Evolutionary conservation across 1,139 yeast genomes (phyloP).

Genomic region (Magnusiomyces tetraspermus): DNA sequence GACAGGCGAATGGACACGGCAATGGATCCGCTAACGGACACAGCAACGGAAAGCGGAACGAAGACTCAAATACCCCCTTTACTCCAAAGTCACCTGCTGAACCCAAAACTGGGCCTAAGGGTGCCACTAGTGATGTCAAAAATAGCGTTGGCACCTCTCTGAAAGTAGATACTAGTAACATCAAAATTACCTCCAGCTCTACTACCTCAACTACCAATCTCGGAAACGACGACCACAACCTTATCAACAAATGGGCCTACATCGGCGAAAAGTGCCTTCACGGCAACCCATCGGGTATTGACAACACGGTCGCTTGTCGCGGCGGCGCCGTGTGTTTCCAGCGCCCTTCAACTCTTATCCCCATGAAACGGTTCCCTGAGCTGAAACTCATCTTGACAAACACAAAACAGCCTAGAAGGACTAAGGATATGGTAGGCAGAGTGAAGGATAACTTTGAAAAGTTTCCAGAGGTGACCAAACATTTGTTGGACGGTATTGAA

Average conservation of each 20-base stretch:
- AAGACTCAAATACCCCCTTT: too few relatives aligned
- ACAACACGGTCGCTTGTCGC: conserved; percentile 88
- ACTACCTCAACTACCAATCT: conserved; percentile 12
- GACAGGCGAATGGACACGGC: too few relatives aligned
- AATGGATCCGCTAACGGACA: too few relatives aligned
- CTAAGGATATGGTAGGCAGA: conserved; percentile 58
- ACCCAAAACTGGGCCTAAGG: too few relatives aligned
- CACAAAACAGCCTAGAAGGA: conserved; percentile 77
- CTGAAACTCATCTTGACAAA: conserved; percentile 69
- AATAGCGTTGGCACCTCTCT: too few relatives aligned
- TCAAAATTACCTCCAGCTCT: too few relatives aligned
- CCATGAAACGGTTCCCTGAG: conserved; percentile 66
- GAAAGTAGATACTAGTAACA: too few relatives aligned
- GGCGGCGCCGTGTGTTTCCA: conserved; percentile 95
- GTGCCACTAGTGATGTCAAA: too few relatives aligned
- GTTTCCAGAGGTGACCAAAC: not conserved
- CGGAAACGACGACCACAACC: conserved; percentile 41
- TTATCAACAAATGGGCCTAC: conserved; percentile 79
- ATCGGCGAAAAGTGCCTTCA: conserved; percentile 93
- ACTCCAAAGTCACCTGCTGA: too few relatives aligned
- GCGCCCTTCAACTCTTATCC: conserved; percentile 51
- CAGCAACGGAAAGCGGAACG: too few relatives aligned
- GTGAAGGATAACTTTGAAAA: conserved; percentile 27
- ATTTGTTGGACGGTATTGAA: conserved; percentile 39
- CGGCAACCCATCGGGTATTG: conserved; percentile 96